phyloP scores from a whole-genome alignment of 208 protist genomes.

The Borovskyia barvae region DNA sequence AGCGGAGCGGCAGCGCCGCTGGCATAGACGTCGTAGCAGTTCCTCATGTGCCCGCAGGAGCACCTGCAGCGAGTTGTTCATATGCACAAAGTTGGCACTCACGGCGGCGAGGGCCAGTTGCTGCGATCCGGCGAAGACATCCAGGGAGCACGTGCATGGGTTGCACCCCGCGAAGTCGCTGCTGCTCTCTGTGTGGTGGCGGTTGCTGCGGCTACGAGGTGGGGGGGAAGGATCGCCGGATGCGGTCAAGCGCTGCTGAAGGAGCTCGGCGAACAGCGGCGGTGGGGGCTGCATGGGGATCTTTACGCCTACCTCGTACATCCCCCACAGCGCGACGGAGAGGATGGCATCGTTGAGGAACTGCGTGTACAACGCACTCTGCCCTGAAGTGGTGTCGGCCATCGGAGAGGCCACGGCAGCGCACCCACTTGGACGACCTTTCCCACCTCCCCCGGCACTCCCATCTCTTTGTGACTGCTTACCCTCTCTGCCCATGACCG shows the following conservation, averaged over 20 bases:
- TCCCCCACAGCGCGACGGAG: slow-evolving; percentile 27
- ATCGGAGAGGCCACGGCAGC: neutral
- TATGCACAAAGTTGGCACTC: slow-evolving; percentile 14
- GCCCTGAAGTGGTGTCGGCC: neutral
- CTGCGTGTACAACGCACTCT: slow-evolving; percentile 25
- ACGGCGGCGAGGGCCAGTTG: slow-evolving; percentile 20
- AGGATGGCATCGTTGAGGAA: slow-evolving; percentile 29
- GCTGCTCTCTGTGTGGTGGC: no score
- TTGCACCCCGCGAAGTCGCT: no score
- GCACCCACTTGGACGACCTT: neutral
- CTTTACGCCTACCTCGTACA: slow-evolving; percentile 26
- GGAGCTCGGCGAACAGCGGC: slow-evolving; percentile 14
- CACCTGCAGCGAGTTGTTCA: slow-evolving; percentile 14
- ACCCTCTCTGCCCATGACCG: neutral
- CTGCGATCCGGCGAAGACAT: slow-evolving; percentile 27
- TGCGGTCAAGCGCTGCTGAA: slow-evolving; percentile 21
- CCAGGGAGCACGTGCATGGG: slow-evolving; percentile 12
- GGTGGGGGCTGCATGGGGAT: slow-evolving; percentile 26
- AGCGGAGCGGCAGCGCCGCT: neutral
- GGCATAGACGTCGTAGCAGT: slow-evolving; percentile 19
- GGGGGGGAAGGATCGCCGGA: neutral
- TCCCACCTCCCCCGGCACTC: no score
- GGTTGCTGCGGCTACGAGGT: no score
- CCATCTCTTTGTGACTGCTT: no score
- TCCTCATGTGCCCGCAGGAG: slow-evolving; percentile 23